Conservation (phyloP, 169 alveolate genomes). For the Ophryocystis elektroscirrha region DNA sequence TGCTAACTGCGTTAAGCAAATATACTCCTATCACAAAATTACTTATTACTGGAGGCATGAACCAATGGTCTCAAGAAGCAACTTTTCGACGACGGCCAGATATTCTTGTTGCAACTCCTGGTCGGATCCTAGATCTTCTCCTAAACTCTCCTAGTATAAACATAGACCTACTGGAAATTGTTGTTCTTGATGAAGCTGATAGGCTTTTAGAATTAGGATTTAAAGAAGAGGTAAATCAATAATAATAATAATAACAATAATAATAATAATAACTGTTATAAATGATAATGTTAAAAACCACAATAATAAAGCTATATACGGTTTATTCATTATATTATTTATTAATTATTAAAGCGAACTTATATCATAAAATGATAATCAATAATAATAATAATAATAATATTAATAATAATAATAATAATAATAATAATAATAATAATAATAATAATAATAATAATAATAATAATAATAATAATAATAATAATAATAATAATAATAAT, state of each 20-base stretch:
- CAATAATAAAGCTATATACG: neutral
- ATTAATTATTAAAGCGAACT: neutral
- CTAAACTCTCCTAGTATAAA: slow-evolving; percentile 22
- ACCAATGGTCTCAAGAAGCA: slow-evolving; percentile 44
- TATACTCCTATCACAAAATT: slow-evolving; percentile 38
- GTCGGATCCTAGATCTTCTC: slow-evolving; percentile 73
- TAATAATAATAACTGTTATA: neutral
- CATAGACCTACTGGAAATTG: slow-evolving; percentile 52
- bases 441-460: no score
- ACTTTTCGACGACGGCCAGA: slow-evolving; percentile 71
- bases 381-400: neutral
- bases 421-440: no score
- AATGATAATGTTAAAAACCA: neutral
- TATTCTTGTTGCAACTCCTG: slow-evolving; percentile 88
- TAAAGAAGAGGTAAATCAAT: slow-evolving; percentile 36
- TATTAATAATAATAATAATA: no score
- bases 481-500: no score
- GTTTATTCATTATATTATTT: neutral
- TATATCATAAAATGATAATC: neutral
- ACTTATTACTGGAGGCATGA: slow-evolving; percentile 59
- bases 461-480: no score
- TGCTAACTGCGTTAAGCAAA: slow-evolving; percentile 43
- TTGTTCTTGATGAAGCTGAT: slow-evolving; percentile 82
- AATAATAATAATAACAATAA: neutral
- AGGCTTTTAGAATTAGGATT: slow-evolving; percentile 78